Conservation (phyloP, 495 filamentous ascomycete genomes). For the Annulohypoxylon bovei region DNA sequence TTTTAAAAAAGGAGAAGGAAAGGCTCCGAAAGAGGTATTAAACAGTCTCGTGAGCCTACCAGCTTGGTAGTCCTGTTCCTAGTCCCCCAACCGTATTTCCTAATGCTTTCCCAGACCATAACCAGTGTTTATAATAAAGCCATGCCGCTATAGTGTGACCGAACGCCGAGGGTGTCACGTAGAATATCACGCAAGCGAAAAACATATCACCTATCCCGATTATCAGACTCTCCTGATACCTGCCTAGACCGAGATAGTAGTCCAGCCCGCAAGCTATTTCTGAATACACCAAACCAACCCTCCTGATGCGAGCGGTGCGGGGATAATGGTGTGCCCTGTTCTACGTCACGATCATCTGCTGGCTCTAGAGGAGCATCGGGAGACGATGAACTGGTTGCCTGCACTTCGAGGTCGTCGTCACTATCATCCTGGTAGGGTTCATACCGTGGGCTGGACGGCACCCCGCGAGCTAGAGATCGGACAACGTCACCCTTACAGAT, state of each 20-base stretch:
- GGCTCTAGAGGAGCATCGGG: constrained; percentile 30
- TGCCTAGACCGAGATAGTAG: constrained; percentile 31
- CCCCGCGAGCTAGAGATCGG: constrained; percentile 60
- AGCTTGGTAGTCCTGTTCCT: constrained; percentile 4
- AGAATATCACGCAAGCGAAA: constrained; percentile 14
- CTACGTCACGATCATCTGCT: constrained; percentile 40
- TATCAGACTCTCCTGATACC: constrained; percentile 22
- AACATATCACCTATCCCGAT: constrained; percentile 25
- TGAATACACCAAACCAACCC: constrained; percentile 37
- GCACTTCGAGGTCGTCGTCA: constrained; percentile 47
- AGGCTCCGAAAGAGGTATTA: constrained; percentile 2
- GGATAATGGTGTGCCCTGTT: constrained; percentile 40
- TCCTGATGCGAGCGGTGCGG: constrained; percentile 32
- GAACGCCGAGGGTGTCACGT: constrained; percentile 32
- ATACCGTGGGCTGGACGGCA: constrained; percentile 56
- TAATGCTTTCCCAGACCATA: constrained; percentile 32
- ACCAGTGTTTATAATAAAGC: constrained; percentile 33
- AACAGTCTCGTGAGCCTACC: constrained; percentile 13
- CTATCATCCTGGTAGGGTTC: constrained; percentile 62
- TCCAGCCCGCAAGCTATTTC: constrained; percentile 34
- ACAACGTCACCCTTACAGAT: constrained; percentile 99
- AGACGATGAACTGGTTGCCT: constrained; percentile 34
- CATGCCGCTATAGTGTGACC: constrained; percentile 34
- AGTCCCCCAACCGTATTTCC: constrained; percentile 18
- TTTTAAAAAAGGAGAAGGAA: neutral